Base-by-base conservation (phyloP, 1,139 yeast species). In the Sugiyamaella novakii region DNA sequence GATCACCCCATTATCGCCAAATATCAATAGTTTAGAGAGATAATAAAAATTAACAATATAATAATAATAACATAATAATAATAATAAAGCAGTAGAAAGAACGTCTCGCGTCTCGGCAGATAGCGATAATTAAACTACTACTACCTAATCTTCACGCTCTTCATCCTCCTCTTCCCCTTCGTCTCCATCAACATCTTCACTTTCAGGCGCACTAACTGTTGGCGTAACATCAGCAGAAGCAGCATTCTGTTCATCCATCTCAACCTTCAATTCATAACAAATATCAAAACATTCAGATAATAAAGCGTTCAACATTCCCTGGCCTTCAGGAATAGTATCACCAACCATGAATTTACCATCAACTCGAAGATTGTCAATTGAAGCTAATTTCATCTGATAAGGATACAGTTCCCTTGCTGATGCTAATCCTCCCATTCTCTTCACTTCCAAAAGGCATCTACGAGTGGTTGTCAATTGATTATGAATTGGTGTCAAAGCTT, bases 261-360 rank as follows among this genome's bases (percentile, higher is more conserved):
- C 97, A 28, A 87, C 84, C 63, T 88, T 85, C 62, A 92, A 74
- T 69, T 92, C 98, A 65, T 92, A 91, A 49, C 87, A 76, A 51
- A 91, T 84, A 67, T 92, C 98, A 65, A 88, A 92, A 67, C 98
- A 91, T 67, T 91, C 98, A 2, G 96, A 94, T 44, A 92, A 73
- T 54, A 92, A 71, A 1, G 96, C 96, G 66, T 84, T 89, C 54
- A 92, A 75, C 33, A 95, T 83, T 8, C 96, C 98, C 69, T 92
- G 98, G 11, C 98, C 98, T 67, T 92, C 97, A 5, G 98, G 98
- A 34, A 91, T 84, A 56, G 87, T 86, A 47, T 82, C 87, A 55
- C 87, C 88, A 29, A 88, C 85, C 63, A 86, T 81, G 62, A 92
- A 92, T 71, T 87, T 91, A 28, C 98, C 98, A 65, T 92, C 98